A percentile compares a stretch with the other conserved stretches of the same genome.
Evolutionary conservation across 2,329 filamentous ascomycete species (phyloP).

Genomic region (Colletotrichum sp.): DNA sequence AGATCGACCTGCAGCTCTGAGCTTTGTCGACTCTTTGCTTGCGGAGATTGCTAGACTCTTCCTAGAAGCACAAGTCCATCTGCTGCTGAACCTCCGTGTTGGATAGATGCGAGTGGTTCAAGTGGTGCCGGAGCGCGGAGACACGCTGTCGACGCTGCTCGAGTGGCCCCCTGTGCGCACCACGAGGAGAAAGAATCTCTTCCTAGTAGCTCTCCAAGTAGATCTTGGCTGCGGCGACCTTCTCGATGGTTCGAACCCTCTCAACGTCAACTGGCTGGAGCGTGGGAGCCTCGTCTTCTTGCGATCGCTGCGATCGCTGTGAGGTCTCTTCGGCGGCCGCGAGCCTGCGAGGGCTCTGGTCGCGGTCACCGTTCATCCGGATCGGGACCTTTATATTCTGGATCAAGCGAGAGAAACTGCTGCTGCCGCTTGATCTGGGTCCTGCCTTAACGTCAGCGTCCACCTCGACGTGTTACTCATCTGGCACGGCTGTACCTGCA

Average conservation of each 20-base stretch:
- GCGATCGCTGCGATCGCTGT: background rate
- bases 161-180: constrained; percentile 51
- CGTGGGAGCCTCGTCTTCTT: background rate
- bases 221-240: constrained; percentile 79
- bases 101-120: constrained; percentile 53
- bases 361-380: background rate
- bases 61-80: constrained; percentile 48
- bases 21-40: constrained; percentile 2
- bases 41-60: constrained; percentile 59
- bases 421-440: background rate
- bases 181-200: constrained; percentile 55
- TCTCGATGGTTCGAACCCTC: constrained; percentile 71
- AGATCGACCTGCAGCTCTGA: background rate
- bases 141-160: constrained; percentile 66
- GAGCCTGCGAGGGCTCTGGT: background rate
- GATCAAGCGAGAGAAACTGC: background rate
- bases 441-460: background rate
- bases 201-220: constrained; percentile 88
- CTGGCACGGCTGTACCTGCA: background rate
- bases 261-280: background rate
- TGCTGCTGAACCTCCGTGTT: constrained; percentile 52
- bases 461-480: background rate
- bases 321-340: background rate
- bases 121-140: constrained; percentile 65
- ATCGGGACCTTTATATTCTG: background rate